Evolutionary conservation across 345 rosid species (phyloP).

Genomic region (Citrus medica): DNA sequence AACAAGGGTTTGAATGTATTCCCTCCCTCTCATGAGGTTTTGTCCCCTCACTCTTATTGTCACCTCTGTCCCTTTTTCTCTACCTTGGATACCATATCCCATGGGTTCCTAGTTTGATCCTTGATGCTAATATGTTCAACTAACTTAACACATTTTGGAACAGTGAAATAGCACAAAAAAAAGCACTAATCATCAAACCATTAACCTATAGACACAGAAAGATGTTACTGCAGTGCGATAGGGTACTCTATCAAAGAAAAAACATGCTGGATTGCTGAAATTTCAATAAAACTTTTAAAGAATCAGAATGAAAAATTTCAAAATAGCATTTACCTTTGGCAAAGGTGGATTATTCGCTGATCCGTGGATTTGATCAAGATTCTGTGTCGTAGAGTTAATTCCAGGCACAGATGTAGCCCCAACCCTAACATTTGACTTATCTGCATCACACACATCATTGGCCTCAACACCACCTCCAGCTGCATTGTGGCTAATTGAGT

Average conservation of each 20-base stretch:
- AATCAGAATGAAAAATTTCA: not conserved
- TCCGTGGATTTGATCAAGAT: constrained; percentile 35
- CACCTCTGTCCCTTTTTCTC: not conserved
- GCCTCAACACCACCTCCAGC: constrained; percentile 29
- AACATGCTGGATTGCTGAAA: not conserved
- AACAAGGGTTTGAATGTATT: not conserved
- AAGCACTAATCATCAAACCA: not conserved
- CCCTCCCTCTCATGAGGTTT: not conserved
- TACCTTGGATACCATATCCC: not conserved
- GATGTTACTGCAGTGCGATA: too few species aligned
- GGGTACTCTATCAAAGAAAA: not conserved
- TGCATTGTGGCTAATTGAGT: constrained; percentile 24
- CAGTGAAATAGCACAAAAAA: not conserved
- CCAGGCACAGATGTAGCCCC: constrained; percentile 45
- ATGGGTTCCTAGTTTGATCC: not conserved
- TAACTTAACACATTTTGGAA: not conserved
- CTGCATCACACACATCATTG: constrained; percentile 13
- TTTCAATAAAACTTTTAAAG: not conserved
- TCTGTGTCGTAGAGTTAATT: constrained; percentile 32
- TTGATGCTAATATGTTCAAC: not conserved
- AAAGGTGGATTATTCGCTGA: constrained; percentile 34
- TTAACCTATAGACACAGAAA: not conserved
- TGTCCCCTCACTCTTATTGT: not conserved
- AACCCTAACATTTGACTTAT: constrained; percentile 33
- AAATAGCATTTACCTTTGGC: constrained; percentile 49